Base-by-base conservation (phyloP, 176 grass and related monocot genomes). In the Avena sativa region DNA sequence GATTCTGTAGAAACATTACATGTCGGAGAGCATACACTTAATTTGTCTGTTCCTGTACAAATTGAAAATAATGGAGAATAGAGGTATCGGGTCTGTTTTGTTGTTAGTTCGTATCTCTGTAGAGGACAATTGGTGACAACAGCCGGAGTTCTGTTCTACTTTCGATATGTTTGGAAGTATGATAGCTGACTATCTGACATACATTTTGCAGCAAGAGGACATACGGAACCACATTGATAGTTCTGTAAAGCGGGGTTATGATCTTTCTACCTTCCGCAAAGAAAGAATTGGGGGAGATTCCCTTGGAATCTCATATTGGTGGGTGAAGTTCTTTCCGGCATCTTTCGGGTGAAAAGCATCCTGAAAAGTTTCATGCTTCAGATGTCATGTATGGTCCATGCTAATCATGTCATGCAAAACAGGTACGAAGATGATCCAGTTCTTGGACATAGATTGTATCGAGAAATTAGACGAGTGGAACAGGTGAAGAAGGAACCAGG, bases 351-450 rank as follows among this genome's bases (percentile, higher is more conserved):
- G 36, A 52, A 80, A 63, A 82, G 23, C 16, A 78, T n/a, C 9
- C 49, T 57, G 61, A 51, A 77, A 23, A 52, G 28, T 62, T 82
- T 38, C n/a, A 44, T 76, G 43, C 21, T 83, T 81, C 52, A 14
- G 28, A 44, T 74, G 36, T 74, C 50, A 75, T 82, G 28, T 84
- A 75, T 74, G 32, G 32, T 5, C 21, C 66, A 61, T 91, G 25
- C 43, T 86, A 78, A 91, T 79, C 36, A 87, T 80, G 46, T 79
- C 44, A 74, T 85, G 53, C 49, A 21, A 77, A 73, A 87, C 80
- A 99, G 97, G 97, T 99, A 99, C n/a, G 97, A 99, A 91, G 97
- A 99, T 86, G 97, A 99, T 86, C 88, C 93, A 43, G 60, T 94
- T 88, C 74, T 99, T n/a, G 97, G 97, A 25, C 94, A 99, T 90